Percentiles rank a stretch among this genome's conserved stretches.
These are phyloP conservation scores for Crataegus laevigata DNA, from an alignment of 306 rosid species.

Conservation along the genomic window DNA sequence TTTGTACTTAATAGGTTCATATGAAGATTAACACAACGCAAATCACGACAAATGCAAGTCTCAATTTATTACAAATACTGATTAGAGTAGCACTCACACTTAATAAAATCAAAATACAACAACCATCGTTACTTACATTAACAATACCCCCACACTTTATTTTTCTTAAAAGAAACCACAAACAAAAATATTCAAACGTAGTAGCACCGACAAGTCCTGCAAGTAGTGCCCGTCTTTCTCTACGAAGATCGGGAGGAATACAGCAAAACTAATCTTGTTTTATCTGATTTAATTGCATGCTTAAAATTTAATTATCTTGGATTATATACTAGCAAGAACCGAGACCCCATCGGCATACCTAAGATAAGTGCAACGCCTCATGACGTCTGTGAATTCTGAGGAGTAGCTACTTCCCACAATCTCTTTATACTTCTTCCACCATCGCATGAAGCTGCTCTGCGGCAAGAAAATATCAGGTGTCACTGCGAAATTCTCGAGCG, in stretches of 20 bases:
- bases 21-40: background rate
- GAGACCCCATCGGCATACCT: conserved; percentile 23
- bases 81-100: too few relatives aligned
- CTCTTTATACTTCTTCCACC: conserved; percentile 46
- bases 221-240: too few relatives aligned
- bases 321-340: background rate
- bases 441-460: conserved; percentile 47
- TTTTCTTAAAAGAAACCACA: background rate
- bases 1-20: background rate
- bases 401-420: conserved; percentile 6
- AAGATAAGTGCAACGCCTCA: conserved; percentile 14
- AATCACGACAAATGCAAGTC: background rate
- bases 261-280: too few relatives aligned
- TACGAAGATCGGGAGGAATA: too few relatives aligned
- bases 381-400: conserved; percentile 24
- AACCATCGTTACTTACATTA: too few relatives aligned
- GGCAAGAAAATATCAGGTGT: conserved; percentile 60
- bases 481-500: conserved; percentile 31
- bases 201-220: too few relatives aligned
- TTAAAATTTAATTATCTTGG: background rate
- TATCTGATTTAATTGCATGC: too few relatives aligned
- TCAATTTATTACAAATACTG: too few relatives aligned
- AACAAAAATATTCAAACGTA: background rate
- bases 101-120: too few relatives aligned
- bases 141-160: too few relatives aligned